Evolutionary conservation across 192 early-diverging fungal genomes (phyloP), one percentile per base, ranked within the genome.

Genomic region (Geranomyces michiganensis): DNA sequence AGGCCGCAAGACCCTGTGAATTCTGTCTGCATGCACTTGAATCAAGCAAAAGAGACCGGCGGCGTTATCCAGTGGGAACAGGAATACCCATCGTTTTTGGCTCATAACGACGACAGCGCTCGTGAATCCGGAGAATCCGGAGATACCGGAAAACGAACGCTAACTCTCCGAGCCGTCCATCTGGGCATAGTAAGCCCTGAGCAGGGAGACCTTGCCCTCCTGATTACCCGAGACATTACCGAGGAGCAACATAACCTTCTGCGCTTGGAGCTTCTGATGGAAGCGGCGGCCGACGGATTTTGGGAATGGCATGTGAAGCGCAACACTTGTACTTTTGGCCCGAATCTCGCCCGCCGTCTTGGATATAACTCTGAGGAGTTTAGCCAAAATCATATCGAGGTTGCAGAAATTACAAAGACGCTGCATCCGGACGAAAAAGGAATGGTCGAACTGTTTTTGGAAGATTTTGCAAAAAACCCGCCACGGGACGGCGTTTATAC

Each of bases 241-340:
- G 58, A 27, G 10, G 58, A 60, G 58, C 17, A 8, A 29, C 17
- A 33, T 19, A 33, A 27, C 29, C 15, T 60, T 4, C 8, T 60
- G 27, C 24, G 31, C 6, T 29, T 60, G 5, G 58, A 60, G 26
- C 58, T 60, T 2, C 31, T 60, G 5, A 60, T 60, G 58, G 58
- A 60, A 19, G 58, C 58, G 3, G 24, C 58, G 27, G 58, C 58
- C 30, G 58, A 60, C 19, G 58, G 58, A 8, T 53, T 53, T 26
- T 53, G 51, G 51, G 51, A 53, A 10, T 60, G 58, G 58, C 4
- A 60, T 19, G 31, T 60, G 4, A 29, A 8, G 3, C 17, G 17
- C 17, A 29, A 60, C 30, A 17, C 22, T 5, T 8, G 7, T 29
- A 32, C 31, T 29, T 60, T 27, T 33, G 58, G 58, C 31, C 27